Base-by-base conservation (phyloP, 2,329 filamentous ascomycete genomes). In the Talaromyces verruculosus region DNA sequence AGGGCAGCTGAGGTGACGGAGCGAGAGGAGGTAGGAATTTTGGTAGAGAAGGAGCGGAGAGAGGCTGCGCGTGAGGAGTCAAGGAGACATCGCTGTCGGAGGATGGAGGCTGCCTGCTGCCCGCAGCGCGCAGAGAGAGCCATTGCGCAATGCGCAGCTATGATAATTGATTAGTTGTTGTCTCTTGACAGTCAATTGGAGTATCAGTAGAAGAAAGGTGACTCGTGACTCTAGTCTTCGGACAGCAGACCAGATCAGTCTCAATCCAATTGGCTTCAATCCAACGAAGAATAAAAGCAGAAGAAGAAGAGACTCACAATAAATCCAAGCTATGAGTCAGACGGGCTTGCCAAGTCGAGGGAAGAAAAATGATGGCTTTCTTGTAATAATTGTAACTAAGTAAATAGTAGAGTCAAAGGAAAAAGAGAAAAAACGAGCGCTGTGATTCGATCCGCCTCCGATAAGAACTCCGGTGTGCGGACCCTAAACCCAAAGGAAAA, bases 51-150 rank as follows among this genome's bases (percentile, higher is more conserved):
- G 47, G 79, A 69, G 70, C 78, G 78, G 67, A 76, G 72, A 66
- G 77, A 69, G 65, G 75, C 72, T 60, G 77, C 72, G 25, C 74
- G 73, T 71, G 73, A 73, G 67, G 75, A 71, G 68, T 79, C 76
- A 68, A 73, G 71, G 67, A 79, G 71, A 70, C 79, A 78, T 73
- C 77, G 77, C 70, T 79, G 78, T 70, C 78, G 77, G 69, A 80
- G 70, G 68, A 80, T 71, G 67, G 77, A 73, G 68, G 76, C 74
- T 64, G 77, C 73, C 68, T 77, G 76, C 72, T 80, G 79, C 74
- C 78, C 79, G 73, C 75, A 79, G 71, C 78, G 79, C 77, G 79
- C 78, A 71, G 78, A 74, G 73, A 80, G 76, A 78, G 77, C 78
- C 79, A 81, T 80, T 75, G 77, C 76, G 77, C 73, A 70, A 72